A percentile compares a stretch with the other conserved stretches of the same genome.
These are phyloP conservation scores for Scedosporium apiospermum DNA, from an alignment of 2,329 filamentous ascomycete species.

Conservation along the genomic window DNA sequence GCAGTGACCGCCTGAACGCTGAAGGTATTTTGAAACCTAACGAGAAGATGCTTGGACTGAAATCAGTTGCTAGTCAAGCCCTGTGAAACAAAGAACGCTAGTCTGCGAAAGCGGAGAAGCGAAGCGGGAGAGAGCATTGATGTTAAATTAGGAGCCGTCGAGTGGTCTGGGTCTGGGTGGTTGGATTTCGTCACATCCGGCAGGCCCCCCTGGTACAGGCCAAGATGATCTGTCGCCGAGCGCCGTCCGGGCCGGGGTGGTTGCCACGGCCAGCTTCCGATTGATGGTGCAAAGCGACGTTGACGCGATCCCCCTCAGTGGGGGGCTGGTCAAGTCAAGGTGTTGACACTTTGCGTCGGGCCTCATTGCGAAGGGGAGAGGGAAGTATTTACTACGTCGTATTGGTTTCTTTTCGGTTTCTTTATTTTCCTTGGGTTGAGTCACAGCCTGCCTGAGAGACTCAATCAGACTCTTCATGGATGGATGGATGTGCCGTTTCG, in stretches of 20 bases:
- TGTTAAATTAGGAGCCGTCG: neutral
- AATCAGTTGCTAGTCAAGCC: neutral
- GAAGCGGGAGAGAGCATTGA: neutral
- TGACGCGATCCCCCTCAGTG: neutral
- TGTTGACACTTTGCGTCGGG: neutral
- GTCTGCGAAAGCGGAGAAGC: neutral
- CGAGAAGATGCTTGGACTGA: neutral
- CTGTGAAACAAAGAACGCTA: neutral
- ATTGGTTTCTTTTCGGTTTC: no score
- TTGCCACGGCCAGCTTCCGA: neutral
- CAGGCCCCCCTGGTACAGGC: neutral
- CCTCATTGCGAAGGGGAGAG: no score
- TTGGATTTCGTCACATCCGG: neutral
- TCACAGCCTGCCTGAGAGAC: neutral
- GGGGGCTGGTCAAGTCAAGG: neutral
- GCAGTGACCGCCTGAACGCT: neutral
- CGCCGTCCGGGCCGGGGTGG: neutral
- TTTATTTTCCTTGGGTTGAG: neutral
- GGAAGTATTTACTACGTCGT: no score
- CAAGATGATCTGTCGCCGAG: neutral
- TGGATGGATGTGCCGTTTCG: no score
- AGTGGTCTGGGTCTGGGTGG: neutral
- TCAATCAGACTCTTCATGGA: no score
- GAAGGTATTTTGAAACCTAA: no score
- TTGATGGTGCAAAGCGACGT: neutral